Conservation (phyloP, 306 rosid genomes). For the Nissolia schottii region DNA sequence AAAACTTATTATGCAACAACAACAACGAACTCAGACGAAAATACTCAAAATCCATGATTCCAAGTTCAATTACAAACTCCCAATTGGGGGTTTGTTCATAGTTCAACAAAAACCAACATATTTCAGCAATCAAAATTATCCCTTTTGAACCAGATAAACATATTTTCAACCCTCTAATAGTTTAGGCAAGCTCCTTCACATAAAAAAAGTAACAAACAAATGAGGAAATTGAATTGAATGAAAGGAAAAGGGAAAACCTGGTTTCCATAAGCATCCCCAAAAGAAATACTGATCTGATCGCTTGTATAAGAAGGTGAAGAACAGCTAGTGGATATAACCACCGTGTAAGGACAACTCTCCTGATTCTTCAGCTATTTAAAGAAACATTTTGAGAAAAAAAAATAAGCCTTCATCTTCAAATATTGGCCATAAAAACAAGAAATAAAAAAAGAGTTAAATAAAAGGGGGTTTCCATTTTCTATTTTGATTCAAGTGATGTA, state of each 20-base stretch:
- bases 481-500: not conserved
- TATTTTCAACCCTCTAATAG: not conserved
- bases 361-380: constrained; percentile 31
- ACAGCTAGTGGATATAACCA: constrained; percentile 69
- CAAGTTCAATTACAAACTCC: not conserved
- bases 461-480: not conserved
- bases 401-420: not conserved
- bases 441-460: not conserved
- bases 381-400: not conserved
- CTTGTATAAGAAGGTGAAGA: constrained; percentile 59
- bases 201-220: not conserved
- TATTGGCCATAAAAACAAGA: not conserved
- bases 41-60: not conserved
- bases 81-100: not conserved
- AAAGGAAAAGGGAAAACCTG: constrained; percentile 48
- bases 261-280: constrained; percentile 83
- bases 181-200: not conserved
- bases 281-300: constrained; percentile 78
- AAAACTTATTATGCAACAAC: not conserved
- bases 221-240: not conserved
- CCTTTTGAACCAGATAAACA: not conserved
- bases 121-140: not conserved
- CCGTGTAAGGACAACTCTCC: constrained; percentile 57
- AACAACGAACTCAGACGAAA: not conserved
- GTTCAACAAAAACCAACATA: not conserved